Evolutionary conservation across 805 yeast genomes (phyloP), one percentile per base, ranked within the genome.

Genomic region (Scheffersomyces coipomensis): DNA sequence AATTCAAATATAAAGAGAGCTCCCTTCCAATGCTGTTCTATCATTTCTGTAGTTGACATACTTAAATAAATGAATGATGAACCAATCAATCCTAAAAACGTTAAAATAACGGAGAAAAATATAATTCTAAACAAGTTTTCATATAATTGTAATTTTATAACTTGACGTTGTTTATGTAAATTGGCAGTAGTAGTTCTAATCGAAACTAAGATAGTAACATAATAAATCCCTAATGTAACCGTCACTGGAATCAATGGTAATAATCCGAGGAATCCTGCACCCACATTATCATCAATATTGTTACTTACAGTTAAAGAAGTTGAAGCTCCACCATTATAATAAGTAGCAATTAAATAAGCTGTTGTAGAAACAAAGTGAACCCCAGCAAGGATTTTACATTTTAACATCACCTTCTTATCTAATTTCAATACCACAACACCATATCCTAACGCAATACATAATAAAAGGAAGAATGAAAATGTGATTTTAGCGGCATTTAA

Each of bases 391-490:
- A 70, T 57, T 45, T 70, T 70, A 50, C 72, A 64, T 41, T 53
- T 80, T 52, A 81, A 70, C 96, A 93, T 88, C 21, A 74, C 54
- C 39, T 79, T 78, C 59, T 79, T 78, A 34, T 89, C 86, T 44
- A 93, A 75, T 46, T 89, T 84, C 33, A 96, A 89, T 55, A 79
- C 81, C 35, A 93, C 98, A 34, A 93, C 89, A 46, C 98, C 97
- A 64, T 90, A 93, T 29, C 99, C 99, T 48, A 90, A 71, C 11
- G 95, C 76, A 40, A 93, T 91, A 52, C 88, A 83, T 47, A 91
- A 71, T 40, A 93, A 71, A 52, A 93, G 67, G 67, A 91, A 93
- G 64, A 91, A 85, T 6, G 97, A 86, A 59, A 88, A 87, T 0
- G 97, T 83, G 37, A 88, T 76, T 54, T 93, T 85, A 50, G 80